Conservation (phyloP, 257 asterid genomes). For the Catharanthus roseus region DNA sequence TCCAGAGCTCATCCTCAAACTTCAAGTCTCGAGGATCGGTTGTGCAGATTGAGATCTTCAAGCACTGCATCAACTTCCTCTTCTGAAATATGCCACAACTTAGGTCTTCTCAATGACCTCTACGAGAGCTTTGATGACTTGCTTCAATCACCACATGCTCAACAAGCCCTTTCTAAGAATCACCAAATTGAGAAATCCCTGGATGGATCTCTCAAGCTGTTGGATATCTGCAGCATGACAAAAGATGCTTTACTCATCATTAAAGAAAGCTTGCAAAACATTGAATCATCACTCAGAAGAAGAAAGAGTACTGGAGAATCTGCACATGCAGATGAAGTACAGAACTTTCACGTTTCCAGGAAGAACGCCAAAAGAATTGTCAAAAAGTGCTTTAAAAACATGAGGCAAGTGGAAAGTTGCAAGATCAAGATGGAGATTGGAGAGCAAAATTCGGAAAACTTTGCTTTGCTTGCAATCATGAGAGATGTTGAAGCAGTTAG, state of each 20-base stretch:
- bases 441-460: neutral
- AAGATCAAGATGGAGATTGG: neutral
- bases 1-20: slow-evolving; percentile 21
- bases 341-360: slow-evolving; percentile 21
- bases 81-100: slow-evolving; percentile 7
- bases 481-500: slow-evolving; percentile 22
- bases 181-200: neutral
- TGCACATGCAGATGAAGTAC: neutral
- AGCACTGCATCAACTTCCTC: neutral
- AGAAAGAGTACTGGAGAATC: neutral
- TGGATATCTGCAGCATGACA: slow-evolving; percentile 4
- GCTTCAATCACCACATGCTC: neutral
- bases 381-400: neutral
- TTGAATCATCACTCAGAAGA: slow-evolving; percentile 3
- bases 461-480: neutral
- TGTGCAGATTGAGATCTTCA: neutral
- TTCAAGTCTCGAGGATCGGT: neutral
- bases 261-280: neutral
- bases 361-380: slow-evolving; percentile 2
- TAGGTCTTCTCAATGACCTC: neutral
- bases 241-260: neutral
- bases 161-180: neutral
- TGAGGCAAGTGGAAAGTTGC: neutral
- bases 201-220: slow-evolving; percentile 4
- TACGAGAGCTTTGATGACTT: neutral